Conservation (phyloP, 1,284 basidiomycete species). For the Melampsora occidentalis region DNA sequence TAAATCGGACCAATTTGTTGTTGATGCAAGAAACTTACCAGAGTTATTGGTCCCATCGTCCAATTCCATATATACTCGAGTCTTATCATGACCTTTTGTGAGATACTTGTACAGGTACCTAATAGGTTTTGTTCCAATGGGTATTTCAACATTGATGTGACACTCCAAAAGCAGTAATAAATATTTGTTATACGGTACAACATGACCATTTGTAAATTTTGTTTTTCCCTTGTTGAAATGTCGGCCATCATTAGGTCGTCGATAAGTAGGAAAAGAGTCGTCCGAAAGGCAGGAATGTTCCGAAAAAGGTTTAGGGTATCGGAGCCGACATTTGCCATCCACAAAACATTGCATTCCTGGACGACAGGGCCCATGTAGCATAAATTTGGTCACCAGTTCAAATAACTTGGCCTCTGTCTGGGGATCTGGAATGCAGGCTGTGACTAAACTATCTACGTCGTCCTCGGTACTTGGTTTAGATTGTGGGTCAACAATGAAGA, state of each 20-base stretch:
- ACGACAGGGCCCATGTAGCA: conserved; percentile 8
- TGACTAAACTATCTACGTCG: not conserved
- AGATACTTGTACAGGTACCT: conserved; percentile 28
- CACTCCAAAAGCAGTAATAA: not conserved
- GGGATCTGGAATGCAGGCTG: not conserved
- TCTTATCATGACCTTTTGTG: not conserved
- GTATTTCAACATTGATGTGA: conserved; percentile 26
- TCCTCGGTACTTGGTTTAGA: not conserved
- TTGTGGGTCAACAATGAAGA: not conserved
- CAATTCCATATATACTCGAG: not conserved
- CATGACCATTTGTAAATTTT: not conserved
- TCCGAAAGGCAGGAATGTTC: not conserved
- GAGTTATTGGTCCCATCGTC: no score
- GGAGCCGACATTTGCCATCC: not conserved
- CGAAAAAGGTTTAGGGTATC: not conserved
- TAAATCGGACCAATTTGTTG: no score
- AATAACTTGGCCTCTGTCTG: not conserved
- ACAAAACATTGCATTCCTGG: not conserved
- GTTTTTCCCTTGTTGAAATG: not conserved
- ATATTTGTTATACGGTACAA: conserved; percentile 21
- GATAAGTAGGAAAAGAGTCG: not conserved
- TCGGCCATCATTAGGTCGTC: not conserved
- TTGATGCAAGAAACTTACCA: no score
- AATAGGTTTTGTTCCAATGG: not conserved
- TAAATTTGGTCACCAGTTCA: not conserved